Evolutionary conservation across 768 basidiomycete species (phyloP).

Genomic region (Gloeopeniophorella convolvens): DNA sequence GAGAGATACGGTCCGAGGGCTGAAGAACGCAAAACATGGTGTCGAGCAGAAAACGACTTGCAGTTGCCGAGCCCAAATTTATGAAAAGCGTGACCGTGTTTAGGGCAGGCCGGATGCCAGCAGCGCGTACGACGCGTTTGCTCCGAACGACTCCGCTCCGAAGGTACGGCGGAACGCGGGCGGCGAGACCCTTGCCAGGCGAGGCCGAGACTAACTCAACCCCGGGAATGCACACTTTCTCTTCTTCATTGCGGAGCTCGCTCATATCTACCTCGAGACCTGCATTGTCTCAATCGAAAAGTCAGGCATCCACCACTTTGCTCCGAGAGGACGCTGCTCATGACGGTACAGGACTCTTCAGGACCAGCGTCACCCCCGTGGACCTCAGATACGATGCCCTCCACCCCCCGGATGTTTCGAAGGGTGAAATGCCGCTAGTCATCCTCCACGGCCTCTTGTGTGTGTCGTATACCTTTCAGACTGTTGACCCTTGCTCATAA

Average conservation of each 20-base stretch:
- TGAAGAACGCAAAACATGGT: too few relatives aligned
- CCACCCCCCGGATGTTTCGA: slow-evolving; percentile 13
- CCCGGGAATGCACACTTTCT: neutral
- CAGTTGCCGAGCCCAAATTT: too few relatives aligned
- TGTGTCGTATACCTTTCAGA: too few relatives aligned
- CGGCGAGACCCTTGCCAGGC: too few relatives aligned
- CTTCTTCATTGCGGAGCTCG: neutral
- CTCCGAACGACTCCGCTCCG: too few relatives aligned
- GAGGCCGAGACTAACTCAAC: too few relatives aligned
- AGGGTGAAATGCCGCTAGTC: slow-evolving; percentile 39
- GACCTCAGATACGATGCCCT: slow-evolving; percentile 30
- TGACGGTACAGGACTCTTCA: slow-evolving; percentile 7
- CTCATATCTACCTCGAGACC: neutral
- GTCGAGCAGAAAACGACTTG: too few relatives aligned
- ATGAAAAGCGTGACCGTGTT: slow-evolving; percentile 7
- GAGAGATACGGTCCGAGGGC: too few relatives aligned
- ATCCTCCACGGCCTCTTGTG: slow-evolving; percentile 64
- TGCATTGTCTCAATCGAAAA: neutral
- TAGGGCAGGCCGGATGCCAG: slow-evolving; percentile 18
- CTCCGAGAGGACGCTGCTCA: neutral
- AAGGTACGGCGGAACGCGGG: too few relatives aligned
- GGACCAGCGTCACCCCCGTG: slow-evolving; percentile 20
- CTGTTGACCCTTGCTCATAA: too few relatives aligned
- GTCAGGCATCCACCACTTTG: neutral
- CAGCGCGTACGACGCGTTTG: neutral